phyloP scores from a whole-genome alignment of 345 rosid species.

The Populus alba region DNA sequence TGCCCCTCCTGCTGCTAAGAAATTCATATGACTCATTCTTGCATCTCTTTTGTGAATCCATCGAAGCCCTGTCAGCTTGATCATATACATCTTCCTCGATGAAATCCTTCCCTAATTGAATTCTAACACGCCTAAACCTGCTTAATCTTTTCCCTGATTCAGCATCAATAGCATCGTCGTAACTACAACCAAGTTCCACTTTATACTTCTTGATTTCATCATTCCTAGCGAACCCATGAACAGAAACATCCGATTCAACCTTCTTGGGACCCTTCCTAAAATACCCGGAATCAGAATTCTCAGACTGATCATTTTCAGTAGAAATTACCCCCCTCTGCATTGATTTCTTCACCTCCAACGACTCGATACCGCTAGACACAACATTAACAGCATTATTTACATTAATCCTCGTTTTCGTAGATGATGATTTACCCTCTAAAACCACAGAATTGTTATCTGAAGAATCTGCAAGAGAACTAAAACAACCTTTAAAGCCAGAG shows the following conservation, averaged over 20 bases:
- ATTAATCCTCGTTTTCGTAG: constrained; percentile 44
- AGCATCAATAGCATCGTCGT: constrained; percentile 31
- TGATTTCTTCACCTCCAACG: constrained; percentile 30
- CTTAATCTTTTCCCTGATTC: constrained; percentile 40
- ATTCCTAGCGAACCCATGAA: constrained; percentile 41
- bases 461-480: constrained; percentile 54
- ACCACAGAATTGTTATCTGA: constrained; percentile 67
- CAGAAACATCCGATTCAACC: constrained; percentile 51
- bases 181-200: constrained; percentile 36
- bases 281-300: constrained; percentile 70
- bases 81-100: constrained; percentile 19
- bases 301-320: constrained; percentile 37
- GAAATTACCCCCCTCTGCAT: constrained; percentile 30
- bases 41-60: constrained; percentile 41
- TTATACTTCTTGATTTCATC: constrained; percentile 36
- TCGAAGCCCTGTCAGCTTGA: constrained; percentile 33
- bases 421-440: constrained; percentile 62
- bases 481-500: constrained; percentile 50
- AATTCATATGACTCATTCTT: constrained; percentile 29
- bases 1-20: constrained; percentile 27
- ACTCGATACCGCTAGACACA: constrained; percentile 29
- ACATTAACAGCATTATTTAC: constrained; percentile 33
- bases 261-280: constrained; percentile 63
- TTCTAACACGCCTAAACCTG: constrained; percentile 32
- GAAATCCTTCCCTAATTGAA: constrained; percentile 29